Evolutionary conservation across 176 grass and related monocot species (phyloP).

Genomic region (Cenchrus americanus): DNA sequence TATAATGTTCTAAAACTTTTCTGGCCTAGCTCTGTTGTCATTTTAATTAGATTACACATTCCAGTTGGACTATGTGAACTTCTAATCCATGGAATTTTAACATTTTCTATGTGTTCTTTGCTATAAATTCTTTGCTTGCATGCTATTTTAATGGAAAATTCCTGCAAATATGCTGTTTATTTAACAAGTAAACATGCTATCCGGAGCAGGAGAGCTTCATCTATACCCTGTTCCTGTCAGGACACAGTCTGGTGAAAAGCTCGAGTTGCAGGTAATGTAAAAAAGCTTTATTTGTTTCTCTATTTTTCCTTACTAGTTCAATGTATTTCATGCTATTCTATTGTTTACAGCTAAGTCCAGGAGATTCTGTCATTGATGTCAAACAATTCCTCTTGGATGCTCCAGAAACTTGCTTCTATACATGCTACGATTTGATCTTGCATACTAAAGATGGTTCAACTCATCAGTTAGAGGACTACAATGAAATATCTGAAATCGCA

Average conservation of each 20-base stretch:
- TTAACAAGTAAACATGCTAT: conserved; percentile 16
- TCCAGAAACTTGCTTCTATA: conserved; percentile 98
- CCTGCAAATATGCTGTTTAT: background rate
- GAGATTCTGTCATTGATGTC: conserved; percentile 92
- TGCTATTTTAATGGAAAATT: background rate
- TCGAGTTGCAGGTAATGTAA: conserved; percentile 82
- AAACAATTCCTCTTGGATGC: conserved; percentile 98
- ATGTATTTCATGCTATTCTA: conserved; percentile 27
- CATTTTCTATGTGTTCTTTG: background rate
- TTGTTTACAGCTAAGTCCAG: conserved; percentile 81
- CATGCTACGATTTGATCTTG: conserved; percentile 88
- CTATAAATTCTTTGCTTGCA: background rate
- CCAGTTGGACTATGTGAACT: too few species aligned
- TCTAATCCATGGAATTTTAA: background rate
- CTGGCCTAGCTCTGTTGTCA: background rate
- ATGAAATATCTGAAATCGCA: conserved; percentile 93
- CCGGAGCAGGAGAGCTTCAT: conserved; percentile 76
- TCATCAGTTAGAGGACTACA: conserved; percentile 95
- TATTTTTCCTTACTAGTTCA: background rate
- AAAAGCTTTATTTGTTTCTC: conserved; percentile 21
- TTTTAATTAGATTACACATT: background rate
- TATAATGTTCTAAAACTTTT: background rate
- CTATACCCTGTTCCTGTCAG: conserved; percentile 84
- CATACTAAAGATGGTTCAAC: conserved; percentile 79
- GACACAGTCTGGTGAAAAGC: conserved; percentile 87